phyloP scores from a whole-genome alignment of 2,329 filamentous ascomycete species.

The Sarocladium brachiariae region DNA sequence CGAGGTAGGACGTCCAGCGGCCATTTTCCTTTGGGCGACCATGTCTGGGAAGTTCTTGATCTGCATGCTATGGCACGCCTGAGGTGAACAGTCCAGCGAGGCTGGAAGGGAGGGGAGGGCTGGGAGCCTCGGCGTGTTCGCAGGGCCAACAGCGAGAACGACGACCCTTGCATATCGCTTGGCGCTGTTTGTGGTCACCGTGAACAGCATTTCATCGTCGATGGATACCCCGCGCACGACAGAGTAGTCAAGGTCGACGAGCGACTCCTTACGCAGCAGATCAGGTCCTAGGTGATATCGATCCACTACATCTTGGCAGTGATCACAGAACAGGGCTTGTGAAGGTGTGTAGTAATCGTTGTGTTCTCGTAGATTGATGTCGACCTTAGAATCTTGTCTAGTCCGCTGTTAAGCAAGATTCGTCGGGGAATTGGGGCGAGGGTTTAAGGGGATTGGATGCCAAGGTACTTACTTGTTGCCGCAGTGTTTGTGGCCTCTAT shows the following conservation, averaged over 20 bases:
- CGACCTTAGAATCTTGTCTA: slow-evolving; percentile 36
- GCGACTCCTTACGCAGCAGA: slow-evolving; percentile 55
- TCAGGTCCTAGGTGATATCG: slow-evolving; percentile 40
- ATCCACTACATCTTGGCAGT: slow-evolving; percentile 50
- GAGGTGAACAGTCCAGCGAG: slow-evolving; percentile 21
- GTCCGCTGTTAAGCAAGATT: neutral
- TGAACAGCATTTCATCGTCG: slow-evolving; percentile 54
- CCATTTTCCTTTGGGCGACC: slow-evolving; percentile 46
- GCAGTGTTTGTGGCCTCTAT: slow-evolving; percentile 21
- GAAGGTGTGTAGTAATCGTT: slow-evolving; percentile 66
- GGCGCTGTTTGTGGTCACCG: slow-evolving; percentile 48
- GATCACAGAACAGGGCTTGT: slow-evolving; percentile 52
- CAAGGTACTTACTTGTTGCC: slow-evolving; percentile 36
- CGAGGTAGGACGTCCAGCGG: slow-evolving; percentile 42
- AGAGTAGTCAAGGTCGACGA: slow-evolving; percentile 55
- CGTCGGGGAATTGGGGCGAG: too few relatives aligned
- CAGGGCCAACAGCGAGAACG: slow-evolving; percentile 65
- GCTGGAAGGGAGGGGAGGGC: slow-evolving; percentile 25
- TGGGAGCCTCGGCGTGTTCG: slow-evolving; percentile 49
- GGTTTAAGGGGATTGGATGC: too few relatives aligned
- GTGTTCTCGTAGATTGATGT: slow-evolving; percentile 59
- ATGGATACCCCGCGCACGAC: slow-evolving; percentile 36
- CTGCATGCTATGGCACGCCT: slow-evolving; percentile 58
- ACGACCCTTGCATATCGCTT: slow-evolving; percentile 54
- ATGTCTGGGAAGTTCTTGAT: slow-evolving; percentile 51